Conservation (phyloP, 2,329 filamentous ascomycete species). For the Ophiosphaerella korrae region DNA sequence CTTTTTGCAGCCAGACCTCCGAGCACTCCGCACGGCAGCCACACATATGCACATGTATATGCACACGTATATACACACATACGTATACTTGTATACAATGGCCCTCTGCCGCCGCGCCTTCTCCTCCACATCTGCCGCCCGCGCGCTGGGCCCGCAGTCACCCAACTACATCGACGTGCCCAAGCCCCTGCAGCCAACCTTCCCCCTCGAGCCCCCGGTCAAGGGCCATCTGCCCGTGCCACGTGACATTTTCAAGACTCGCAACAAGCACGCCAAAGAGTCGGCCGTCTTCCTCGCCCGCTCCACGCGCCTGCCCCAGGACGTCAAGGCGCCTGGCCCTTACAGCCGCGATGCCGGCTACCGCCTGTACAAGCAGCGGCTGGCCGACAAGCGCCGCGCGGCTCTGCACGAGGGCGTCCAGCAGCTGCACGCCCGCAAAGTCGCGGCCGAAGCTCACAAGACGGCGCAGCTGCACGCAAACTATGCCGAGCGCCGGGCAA, state of each 20-base stretch:
- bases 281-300: conserved; percentile 64
- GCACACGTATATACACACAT: conserved; percentile 3
- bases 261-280: conserved; percentile 57
- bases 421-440: conserved; percentile 63
- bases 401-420: conserved; percentile 74
- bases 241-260: conserved; percentile 71
- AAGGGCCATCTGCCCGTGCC: conserved; percentile 86
- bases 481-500: conserved; percentile 55
- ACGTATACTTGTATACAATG: too few species aligned
- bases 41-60: not conserved
- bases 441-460: conserved; percentile 26
- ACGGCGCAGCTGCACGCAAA: conserved; percentile 26
- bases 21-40: conserved; percentile 17
- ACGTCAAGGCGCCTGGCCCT: conserved; percentile 40
- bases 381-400: conserved; percentile 73
- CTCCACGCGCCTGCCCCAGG: conserved; percentile 62
- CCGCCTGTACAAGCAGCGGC: conserved; percentile 69
- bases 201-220: conserved; percentile 54
- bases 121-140: conserved; percentile 51
- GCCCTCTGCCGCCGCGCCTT: conserved; percentile 43
- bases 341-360: conserved; percentile 54
- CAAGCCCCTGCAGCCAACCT: conserved; percentile 72
- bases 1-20: conserved; percentile 23
- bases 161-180: conserved; percentile 87
- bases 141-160: conserved; percentile 76